Evolutionary conservation across 768 basidiomycete species (phyloP).

Genomic region (Xerocomus spinulosus): DNA sequence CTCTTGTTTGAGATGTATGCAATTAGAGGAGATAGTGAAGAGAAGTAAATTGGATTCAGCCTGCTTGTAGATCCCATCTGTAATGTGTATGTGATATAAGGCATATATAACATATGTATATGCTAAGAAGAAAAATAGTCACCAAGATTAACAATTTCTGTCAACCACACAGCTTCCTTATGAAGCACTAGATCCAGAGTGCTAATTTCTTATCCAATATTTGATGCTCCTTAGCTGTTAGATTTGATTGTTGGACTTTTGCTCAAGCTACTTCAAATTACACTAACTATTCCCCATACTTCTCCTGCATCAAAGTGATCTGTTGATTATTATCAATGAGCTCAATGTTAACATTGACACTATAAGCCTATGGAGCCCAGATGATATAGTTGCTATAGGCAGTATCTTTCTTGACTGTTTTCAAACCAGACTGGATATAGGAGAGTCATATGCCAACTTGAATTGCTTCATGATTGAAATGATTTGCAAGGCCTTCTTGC

Average conservation of each 20-base stretch:
- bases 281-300: background rate
- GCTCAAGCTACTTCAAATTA: background rate
- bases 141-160: background rate
- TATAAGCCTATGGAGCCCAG: background rate
- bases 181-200: background rate
- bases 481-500: background rate
- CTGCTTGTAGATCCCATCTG: background rate
- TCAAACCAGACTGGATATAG: background rate
- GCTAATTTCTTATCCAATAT: background rate
- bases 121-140: background rate
- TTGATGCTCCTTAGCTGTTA: background rate
- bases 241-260: background rate
- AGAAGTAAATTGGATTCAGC: background rate
- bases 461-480: background rate
- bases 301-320: background rate
- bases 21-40: background rate
- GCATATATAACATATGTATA: background rate
- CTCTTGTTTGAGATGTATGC: background rate
- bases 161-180: background rate
- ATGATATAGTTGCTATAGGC: background rate
- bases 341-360: background rate
- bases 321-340: background rate
- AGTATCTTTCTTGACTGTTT: background rate
- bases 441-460: background rate
- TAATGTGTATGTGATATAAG: background rate